A percentile compares a stretch with the other conserved stretches of the same genome.
Evolutionary conservation across 2,329 filamentous ascomycete species (phyloP).

Genomic region (Myriosclerotinia duriaeana): DNA sequence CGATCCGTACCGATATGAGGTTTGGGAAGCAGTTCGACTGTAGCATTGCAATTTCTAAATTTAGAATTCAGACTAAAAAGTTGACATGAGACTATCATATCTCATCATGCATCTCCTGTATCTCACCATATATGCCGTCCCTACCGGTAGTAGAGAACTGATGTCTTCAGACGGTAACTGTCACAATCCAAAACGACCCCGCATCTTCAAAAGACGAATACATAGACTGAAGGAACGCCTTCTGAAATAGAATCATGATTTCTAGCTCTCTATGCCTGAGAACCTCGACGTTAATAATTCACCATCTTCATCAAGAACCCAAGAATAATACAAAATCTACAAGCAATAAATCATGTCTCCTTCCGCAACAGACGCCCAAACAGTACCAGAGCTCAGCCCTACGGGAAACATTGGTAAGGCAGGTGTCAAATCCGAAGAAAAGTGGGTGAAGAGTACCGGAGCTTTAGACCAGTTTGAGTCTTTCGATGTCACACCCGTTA

Average conservation of each 20-base stretch:
- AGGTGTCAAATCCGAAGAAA: constrained; percentile 26
- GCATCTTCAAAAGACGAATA: neutral
- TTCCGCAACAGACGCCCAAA: constrained; percentile 29
- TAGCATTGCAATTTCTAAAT: neutral
- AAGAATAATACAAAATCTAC: constrained; percentile 5
- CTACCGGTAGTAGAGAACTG: neutral
- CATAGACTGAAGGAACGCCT: constrained; percentile 12
- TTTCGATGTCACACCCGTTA: constrained; percentile 48
- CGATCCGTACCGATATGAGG: neutral
- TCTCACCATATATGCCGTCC: constrained; percentile 6
- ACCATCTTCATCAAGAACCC: constrained; percentile 12
- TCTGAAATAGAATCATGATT: constrained; percentile 24
- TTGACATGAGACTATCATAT: neutral
- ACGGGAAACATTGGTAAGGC: constrained; percentile 24
- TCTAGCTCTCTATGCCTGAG: constrained; percentile 28
- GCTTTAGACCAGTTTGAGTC: constrained; percentile 36
- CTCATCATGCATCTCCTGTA: constrained; percentile 4
- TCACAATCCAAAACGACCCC: neutral
- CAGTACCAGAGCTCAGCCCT: constrained; percentile 6
- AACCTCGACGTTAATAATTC: constrained; percentile 25
- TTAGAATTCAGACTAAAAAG: neutral
- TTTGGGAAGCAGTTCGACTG: neutral
- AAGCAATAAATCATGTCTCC: constrained; percentile 29
- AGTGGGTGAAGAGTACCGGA: constrained; percentile 36
- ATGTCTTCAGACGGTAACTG: neutral